Percentiles rank a stretch among this genome's conserved stretches.
phyloP scores from a whole-genome alignment of 257 asterid genomes.

The Lavandula angustifolia region DNA sequence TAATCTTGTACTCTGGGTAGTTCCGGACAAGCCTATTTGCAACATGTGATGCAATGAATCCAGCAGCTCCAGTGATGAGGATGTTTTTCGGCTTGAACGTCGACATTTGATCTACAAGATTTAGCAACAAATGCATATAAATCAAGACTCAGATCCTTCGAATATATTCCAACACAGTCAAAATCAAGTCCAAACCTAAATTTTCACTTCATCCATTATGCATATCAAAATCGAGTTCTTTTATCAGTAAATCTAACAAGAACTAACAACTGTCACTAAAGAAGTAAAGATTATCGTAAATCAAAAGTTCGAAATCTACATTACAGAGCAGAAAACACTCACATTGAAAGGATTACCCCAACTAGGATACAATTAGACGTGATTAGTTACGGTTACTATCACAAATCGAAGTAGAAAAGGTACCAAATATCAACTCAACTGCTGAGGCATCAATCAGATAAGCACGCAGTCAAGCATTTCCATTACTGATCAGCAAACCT shows the following conservation, averaged over 20 bases:
- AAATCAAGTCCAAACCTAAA: slow-evolving; percentile 5
- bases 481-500: slow-evolving; percentile 24
- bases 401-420: not conserved
- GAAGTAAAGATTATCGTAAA: not conserved
- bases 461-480: slow-evolving; percentile 20
- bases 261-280: not conserved
- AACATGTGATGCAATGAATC: slow-evolving; percentile 73
- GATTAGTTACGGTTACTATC: not conserved
- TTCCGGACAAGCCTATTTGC: slow-evolving; percentile 64
- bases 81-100: slow-evolving; percentile 56
- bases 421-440: slow-evolving; percentile 21
- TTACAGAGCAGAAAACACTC: not conserved
- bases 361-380: slow-evolving; percentile 13
- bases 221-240: slow-evolving; percentile 16
- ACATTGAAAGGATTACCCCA: not conserved
- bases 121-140: not conserved
- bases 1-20: slow-evolving; percentile 63
- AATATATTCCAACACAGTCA: not conserved
- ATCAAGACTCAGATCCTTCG: slow-evolving; percentile 5
- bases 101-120: slow-evolving; percentile 43
- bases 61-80: slow-evolving; percentile 79
- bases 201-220: not conserved
- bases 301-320: not conserved
- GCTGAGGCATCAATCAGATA: slow-evolving; percentile 21
- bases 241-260: not conserved